A percentile compares a stretch with the other conserved stretches of the same genome.
Evolutionary conservation across 140 eudicot genomes (phyloP).

Genomic region (Ambrosia hybrid): DNA sequence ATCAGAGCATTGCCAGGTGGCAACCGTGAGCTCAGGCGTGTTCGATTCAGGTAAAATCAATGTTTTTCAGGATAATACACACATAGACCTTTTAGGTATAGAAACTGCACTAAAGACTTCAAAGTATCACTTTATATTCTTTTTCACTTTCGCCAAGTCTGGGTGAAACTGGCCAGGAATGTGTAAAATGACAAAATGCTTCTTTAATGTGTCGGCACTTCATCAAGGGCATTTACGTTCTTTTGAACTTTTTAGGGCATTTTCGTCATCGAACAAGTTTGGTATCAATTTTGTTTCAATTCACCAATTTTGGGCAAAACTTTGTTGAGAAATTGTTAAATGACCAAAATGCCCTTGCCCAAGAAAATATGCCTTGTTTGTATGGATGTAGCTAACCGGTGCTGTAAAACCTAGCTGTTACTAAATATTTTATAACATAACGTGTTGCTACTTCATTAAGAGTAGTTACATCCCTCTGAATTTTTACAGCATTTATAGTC

Average conservation of each 20-base stretch:
- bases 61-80: not conserved
- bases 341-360: not conserved
- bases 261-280: constrained; percentile 2
- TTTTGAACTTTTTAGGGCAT: not conserved
- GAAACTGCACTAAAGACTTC: not conserved
- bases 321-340: not conserved
- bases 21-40: constrained; percentile 70
- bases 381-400: not conserved
- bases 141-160: not conserved
- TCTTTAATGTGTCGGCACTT: not conserved
- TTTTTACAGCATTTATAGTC: not conserved
- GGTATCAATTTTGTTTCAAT: not conserved
- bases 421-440: not conserved
- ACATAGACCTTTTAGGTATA: not conserved
- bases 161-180: not conserved
- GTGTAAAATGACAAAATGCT: not conserved
- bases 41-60: constrained; percentile 58
- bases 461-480: not conserved
- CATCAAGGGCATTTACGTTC: not conserved
- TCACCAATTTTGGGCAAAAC: not conserved
- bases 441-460: not conserved
- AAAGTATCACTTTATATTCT: not conserved
- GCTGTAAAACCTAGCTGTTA: not conserved
- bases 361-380: not conserved
- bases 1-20: constrained; percentile 71